Base-by-base conservation (phyloP, 805 yeast genomes). In the Zygosaccharomyces gambellarensis region DNA sequence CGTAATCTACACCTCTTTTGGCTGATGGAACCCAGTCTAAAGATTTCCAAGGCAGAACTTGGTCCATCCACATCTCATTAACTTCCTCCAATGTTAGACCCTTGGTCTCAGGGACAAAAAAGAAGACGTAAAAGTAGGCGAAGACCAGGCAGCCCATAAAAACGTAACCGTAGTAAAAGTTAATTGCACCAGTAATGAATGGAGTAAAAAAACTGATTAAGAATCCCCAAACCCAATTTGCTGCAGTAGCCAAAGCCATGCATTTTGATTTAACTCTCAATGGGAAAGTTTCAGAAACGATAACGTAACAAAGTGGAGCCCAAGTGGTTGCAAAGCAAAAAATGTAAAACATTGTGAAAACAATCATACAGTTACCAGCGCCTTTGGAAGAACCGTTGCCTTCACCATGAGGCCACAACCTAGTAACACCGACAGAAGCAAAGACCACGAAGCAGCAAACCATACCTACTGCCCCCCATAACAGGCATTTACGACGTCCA, bases 31-130 rank as follows among this genome's bases (percentile, higher is more conserved):
- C 73, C 78, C 77, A 82, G 49, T 59, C 60, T 28, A 72, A 54
- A 21, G 83, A 80, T 46, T 63, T 59, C 75, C 76, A 73, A 36
- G 77, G 71, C 47, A 62, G 56, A 43, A 67, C 67, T 55, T 65
- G 67, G 38, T 68, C 63, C 39, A 74, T 60, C 66, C 72, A 74
- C 70, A 81, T 68, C 59, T 77, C 82, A 66, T 86, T 89, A 54
- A 86, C 87, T 69, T 86, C 87, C 70, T 86, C 94, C 67, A 87
- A 77, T 43, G 84, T 76, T 61, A 85, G 77, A 56, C 92, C 94
- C 72, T 80, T 81, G 49, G 95, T 87, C 68, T 85, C 90, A 61
- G 81, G 81, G 53, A 87, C 79, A 58, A 75, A 76, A 74, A 86
- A 80, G 74, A 76, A 79, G 44, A 85, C 85, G 68, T 83, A 87